Evolutionary conservation across 2,329 filamentous ascomycete species (phyloP).

Genomic region (Xylariaceae sp.): DNA sequence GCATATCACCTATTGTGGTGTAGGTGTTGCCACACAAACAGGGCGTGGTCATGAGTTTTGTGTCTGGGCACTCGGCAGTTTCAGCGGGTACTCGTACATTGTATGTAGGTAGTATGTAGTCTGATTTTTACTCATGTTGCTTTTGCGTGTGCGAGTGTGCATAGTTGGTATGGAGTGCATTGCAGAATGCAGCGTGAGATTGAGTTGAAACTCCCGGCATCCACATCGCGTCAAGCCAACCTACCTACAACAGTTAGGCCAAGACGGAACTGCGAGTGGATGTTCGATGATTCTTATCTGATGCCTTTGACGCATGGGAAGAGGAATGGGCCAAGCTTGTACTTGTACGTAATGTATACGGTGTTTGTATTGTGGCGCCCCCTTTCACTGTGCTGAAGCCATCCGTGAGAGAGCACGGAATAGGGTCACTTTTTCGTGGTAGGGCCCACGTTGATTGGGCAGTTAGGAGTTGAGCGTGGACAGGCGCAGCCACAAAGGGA

Average conservation of each 20-base stretch:
- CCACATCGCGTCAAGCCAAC: neutral
- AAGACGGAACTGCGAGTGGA: neutral
- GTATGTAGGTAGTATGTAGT: no score
- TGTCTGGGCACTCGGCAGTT: slow-evolving; percentile 12
- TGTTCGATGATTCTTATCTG: neutral
- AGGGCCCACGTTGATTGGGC: slow-evolving; percentile 14
- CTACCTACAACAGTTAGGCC: neutral
- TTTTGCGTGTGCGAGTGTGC: neutral
- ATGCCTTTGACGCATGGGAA: neutral
- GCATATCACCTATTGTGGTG: no score
- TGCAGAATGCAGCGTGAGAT: neutral
- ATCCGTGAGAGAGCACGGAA: slow-evolving; percentile 17
- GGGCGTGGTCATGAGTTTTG: slow-evolving; percentile 4
- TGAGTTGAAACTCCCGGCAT: neutral
- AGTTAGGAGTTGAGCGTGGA: slow-evolving; percentile 17
- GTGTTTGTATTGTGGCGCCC: slow-evolving; percentile 23
- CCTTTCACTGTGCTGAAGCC: slow-evolving; percentile 26
- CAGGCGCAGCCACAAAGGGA: slow-evolving; percentile 19
- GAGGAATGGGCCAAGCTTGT: slow-evolving; percentile 10
- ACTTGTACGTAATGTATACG: neutral
- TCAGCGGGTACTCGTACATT: neutral
- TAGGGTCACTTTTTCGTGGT: neutral
- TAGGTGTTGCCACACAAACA: neutral
- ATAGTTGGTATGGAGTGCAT: neutral
- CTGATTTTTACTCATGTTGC: neutral